Conservation (phyloP, 371 early-diverging fungal species). For the Mucor racemosus region DNA sequence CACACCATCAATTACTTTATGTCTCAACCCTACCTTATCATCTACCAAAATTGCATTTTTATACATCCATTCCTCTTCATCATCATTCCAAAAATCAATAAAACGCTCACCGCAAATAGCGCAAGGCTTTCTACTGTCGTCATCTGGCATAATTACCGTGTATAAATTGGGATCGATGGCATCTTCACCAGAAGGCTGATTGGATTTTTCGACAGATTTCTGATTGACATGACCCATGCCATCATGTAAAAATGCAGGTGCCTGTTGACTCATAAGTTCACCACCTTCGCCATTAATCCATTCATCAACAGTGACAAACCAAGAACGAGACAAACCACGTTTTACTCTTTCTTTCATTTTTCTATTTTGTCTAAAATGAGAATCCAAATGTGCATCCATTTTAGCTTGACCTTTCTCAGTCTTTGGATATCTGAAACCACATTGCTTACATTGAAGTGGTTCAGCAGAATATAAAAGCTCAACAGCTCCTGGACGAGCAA, state of each 20-base stretch:
- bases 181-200: slow-evolving; percentile 22
- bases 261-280: slow-evolving; percentile 55
- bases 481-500: slow-evolving; percentile 61
- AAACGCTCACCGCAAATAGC: slow-evolving; percentile 89
- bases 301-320: slow-evolving; percentile 80
- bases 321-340: slow-evolving; percentile 80
- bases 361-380: slow-evolving; percentile 93
- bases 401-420: slow-evolving; percentile 71
- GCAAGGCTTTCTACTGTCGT: slow-evolving; percentile 63
- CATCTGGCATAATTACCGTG: slow-evolving; percentile 58
- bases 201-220: slow-evolving; percentile 22
- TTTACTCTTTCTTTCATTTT: slow-evolving; percentile 78
- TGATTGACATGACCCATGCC: slow-evolving; percentile 17
- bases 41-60: slow-evolving; percentile 78
- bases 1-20: background rate
- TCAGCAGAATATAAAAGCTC: slow-evolving; percentile 76
- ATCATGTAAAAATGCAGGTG: slow-evolving; percentile 50
- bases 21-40: slow-evolving; percentile 54
- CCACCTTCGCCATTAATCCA: slow-evolving; percentile 56
- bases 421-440: slow-evolving; percentile 83
- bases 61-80: slow-evolving; percentile 90
- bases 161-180: slow-evolving; percentile 32
- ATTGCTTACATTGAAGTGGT: slow-evolving; percentile 87
- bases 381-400: slow-evolving; percentile 88
- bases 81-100: slow-evolving; percentile 85